A percentile compares a stretch with the other conserved stretches of the same genome.
These are phyloP conservation scores for Mortierella alpina DNA, from an alignment of 192 early-diverging fungal genomes.

Conservation along the genomic window DNA sequence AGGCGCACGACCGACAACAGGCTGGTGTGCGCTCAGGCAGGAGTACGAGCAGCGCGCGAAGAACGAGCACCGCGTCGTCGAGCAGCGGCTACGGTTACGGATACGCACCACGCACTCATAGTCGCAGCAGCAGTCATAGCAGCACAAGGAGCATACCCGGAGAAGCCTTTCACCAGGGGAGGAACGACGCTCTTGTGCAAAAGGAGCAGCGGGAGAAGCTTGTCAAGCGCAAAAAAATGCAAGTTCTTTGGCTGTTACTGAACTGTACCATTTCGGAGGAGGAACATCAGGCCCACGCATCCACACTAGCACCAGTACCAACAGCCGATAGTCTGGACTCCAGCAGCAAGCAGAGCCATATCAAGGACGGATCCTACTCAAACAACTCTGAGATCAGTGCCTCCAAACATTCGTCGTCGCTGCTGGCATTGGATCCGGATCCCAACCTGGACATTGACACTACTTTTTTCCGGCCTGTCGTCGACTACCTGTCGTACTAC, in stretches of 20 bases:
- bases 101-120: conserved; percentile 21
- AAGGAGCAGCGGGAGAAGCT: conserved; percentile 39
- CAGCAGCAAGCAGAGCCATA: neutral
- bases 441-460: conserved; percentile 19
- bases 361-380: neutral
- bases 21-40: neutral
- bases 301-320: neutral
- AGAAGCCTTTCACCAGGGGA: conserved; percentile 33
- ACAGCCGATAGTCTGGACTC: no score
- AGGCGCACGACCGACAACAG: neutral
- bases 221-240: conserved; percentile 44
- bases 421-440: conserved; percentile 8
- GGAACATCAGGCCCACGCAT: conserved; percentile 3
- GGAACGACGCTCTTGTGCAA: conserved; percentile 29
- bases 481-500: conserved; percentile 38
- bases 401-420: neutral
- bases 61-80: conserved; percentile 29
- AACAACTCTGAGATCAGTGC: neutral
- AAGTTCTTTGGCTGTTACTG: conserved; percentile 39
- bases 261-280: conserved; percentile 46
- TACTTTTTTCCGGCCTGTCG: conserved; percentile 25
- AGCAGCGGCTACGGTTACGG: conserved; percentile 11
- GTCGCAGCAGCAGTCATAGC: conserved; percentile 51
- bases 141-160: conserved; percentile 37
- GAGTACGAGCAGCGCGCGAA: conserved; percentile 16